A percentile compares a stretch with the other conserved stretches of the same genome.
Evolutionary conservation across 441 rosid genomes (phyloP).

Genomic region (Geranium incanum): DNA sequence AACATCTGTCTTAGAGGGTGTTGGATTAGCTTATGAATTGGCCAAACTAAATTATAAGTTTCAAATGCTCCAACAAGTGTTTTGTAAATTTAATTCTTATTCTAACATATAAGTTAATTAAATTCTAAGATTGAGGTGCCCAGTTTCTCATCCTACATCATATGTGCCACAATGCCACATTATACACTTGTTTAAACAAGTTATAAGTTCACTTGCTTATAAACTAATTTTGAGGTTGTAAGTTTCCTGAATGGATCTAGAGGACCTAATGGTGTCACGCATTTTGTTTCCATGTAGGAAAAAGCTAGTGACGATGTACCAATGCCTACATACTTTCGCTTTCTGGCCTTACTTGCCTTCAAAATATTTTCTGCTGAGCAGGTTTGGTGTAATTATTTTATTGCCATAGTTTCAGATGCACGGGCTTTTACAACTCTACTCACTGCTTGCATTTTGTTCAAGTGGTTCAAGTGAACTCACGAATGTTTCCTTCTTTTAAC

Average conservation of each 20-base stretch:
- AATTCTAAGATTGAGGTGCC: too few relatives aligned
- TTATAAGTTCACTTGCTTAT: background rate
- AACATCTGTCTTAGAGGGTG: too few relatives aligned
- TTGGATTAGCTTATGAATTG: too few relatives aligned
- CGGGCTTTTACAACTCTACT: constrained; percentile 12
- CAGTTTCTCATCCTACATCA: too few relatives aligned
- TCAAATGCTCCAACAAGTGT: too few relatives aligned
- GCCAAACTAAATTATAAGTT: too few relatives aligned
- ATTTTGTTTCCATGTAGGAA: constrained; percentile 46
- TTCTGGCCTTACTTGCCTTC: constrained; percentile 86
- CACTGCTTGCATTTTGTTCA: constrained; percentile 14
- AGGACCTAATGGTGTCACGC: constrained; percentile 15
- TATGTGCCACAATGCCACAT: too few relatives aligned
- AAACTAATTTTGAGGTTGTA: background rate
- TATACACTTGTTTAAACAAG: background rate
- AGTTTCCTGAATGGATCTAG: constrained; percentile 8
- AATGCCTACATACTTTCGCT: constrained; percentile 89
- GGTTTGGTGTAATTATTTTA: constrained; percentile 37
- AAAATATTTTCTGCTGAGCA: constrained; percentile 86
- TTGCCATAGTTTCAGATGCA: constrained; percentile 6
- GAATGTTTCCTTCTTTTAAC: constrained; percentile 17
- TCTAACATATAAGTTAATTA: too few relatives aligned
- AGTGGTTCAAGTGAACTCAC: constrained; percentile 12
- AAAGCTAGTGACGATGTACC: constrained; percentile 62
- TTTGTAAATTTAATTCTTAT: too few relatives aligned